phyloP scores from a whole-genome alignment of 169 alveolate species.

The Eimeria falciformis region DNA sequence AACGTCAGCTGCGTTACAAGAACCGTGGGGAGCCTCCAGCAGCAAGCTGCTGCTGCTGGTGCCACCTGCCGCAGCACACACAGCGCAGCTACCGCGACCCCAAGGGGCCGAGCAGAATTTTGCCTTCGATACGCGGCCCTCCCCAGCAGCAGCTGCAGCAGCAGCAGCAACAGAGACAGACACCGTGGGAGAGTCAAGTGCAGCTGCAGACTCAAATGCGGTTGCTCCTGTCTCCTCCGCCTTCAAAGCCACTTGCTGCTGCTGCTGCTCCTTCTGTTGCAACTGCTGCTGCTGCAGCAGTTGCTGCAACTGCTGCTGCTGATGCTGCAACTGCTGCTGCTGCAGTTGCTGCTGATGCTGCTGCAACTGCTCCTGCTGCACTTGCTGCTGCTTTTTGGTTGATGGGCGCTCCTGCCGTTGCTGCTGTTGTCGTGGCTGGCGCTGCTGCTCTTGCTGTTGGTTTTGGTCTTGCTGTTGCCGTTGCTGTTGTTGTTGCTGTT shows the following conservation, averaged over 20 bases:
- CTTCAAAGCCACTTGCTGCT: background rate
- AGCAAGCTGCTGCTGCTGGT: slow-evolving; percentile 4
- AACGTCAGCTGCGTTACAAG: background rate
- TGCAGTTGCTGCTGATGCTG: slow-evolving; percentile 16
- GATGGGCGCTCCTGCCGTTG: background rate
- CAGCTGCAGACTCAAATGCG: slow-evolving; percentile 2
- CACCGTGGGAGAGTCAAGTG: background rate
- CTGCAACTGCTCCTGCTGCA: background rate
- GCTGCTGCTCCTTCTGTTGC: background rate
- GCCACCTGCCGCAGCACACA: slow-evolving; percentile 20
- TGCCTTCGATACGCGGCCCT: background rate
- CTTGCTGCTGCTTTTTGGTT: background rate
- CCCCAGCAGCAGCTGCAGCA: background rate
- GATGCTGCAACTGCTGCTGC: background rate
- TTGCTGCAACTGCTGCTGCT: background rate
- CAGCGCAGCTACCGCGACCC: slow-evolving; percentile 28
- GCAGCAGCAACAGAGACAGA: background rate
- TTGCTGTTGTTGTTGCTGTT: background rate
- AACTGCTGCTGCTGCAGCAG: background rate
- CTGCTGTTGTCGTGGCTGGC: slow-evolving; percentile 1
- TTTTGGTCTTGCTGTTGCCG: background rate
- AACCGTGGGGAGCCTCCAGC: background rate
- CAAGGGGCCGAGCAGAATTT: slow-evolving; percentile 48
- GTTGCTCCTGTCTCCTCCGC: background rate
- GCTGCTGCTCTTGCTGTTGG: background rate